These are phyloP conservation scores for Cicer judaicum DNA, from an alignment of 306 rosid species.

Conservation along the genomic window DNA sequence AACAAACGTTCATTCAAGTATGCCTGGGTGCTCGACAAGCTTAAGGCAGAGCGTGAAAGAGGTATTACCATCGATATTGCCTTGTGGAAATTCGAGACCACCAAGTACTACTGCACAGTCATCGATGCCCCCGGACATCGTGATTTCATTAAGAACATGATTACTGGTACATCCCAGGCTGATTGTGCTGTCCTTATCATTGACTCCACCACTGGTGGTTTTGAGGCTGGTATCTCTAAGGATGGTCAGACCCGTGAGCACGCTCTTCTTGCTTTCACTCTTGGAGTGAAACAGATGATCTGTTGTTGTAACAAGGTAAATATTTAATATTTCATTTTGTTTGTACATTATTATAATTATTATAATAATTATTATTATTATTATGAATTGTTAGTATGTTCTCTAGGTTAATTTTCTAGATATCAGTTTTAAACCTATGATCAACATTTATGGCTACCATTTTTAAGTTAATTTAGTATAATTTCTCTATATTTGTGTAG, in stretches of 20 bases:
- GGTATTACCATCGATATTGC: slow-evolving; percentile 45
- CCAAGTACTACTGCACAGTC: slow-evolving; percentile 62
- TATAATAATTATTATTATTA: too few species aligned
- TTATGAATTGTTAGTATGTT: too few species aligned
- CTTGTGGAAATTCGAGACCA: slow-evolving; percentile 53
- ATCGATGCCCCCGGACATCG: slow-evolving; percentile 64
- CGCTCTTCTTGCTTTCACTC: slow-evolving; percentile 51
- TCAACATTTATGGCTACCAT: too few species aligned
- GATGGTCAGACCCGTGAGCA: slow-evolving; percentile 58
- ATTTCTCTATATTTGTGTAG: too few species aligned
- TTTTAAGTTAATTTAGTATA: too few species aligned
- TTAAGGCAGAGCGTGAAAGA: slow-evolving; percentile 36
- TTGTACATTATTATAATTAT: background rate
- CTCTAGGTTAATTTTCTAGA: background rate
- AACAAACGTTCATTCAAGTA: slow-evolving; percentile 45
- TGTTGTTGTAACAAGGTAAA: slow-evolving; percentile 54
- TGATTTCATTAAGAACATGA: slow-evolving; percentile 64
- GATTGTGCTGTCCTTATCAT: slow-evolving; percentile 43
- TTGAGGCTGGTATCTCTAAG: slow-evolving; percentile 56
- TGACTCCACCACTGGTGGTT: slow-evolving; percentile 54
- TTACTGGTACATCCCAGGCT: slow-evolving; percentile 63
- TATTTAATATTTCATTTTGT: background rate
- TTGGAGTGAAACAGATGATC: slow-evolving; percentile 56
- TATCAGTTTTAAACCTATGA: background rate
- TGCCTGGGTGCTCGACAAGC: slow-evolving; percentile 33